Conservation (phyloP, 2,329 filamentous ascomycete genomes). For the Cryoendolithus antarcticus region DNA sequence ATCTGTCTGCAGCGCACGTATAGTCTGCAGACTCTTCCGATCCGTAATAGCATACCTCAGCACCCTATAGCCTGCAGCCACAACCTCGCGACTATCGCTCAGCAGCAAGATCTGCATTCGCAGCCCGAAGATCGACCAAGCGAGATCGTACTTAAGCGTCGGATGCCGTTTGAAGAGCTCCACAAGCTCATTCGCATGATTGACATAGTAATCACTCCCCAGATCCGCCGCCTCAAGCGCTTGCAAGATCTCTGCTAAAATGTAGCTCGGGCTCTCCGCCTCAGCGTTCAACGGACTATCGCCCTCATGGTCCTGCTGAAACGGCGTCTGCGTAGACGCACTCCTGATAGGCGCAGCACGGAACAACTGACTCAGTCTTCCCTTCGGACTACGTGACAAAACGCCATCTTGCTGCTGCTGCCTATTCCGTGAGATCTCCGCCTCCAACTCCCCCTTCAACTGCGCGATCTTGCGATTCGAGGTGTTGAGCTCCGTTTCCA, state of each 20-base stretch:
- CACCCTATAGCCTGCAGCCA: constrained; percentile 86
- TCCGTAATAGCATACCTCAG: constrained; percentile 92
- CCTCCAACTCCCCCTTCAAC: constrained; percentile 45
- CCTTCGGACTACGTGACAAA: constrained; percentile 18
- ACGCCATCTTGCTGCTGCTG: constrained; percentile 33
- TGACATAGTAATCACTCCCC: constrained; percentile 89
- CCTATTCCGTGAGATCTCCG: constrained; percentile 47
- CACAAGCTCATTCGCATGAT: constrained; percentile 82
- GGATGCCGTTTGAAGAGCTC: constrained; percentile 86
- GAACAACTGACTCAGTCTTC: constrained; percentile 46
- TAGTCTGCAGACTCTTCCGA: constrained; percentile 74
- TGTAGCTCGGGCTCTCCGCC: constrained; percentile 79
- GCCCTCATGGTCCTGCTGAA: constrained; percentile 30
- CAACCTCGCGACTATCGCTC: constrained; percentile 89
- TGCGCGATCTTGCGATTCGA: constrained; percentile 63
- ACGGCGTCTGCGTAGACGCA: constrained; percentile 30
- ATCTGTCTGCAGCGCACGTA: constrained; percentile 79
- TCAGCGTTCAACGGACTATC: constrained; percentile 47
- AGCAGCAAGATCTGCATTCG: constrained; percentile 92
- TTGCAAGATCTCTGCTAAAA: constrained; percentile 79
- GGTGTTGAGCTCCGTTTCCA: constrained; percentile 73
- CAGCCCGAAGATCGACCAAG: constrained; percentile 88
- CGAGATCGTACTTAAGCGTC: constrained; percentile 89
- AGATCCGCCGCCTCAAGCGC: constrained; percentile 79
- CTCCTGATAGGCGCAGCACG: constrained; percentile 43